Conservation (phyloP, 169 alveolate genomes). For the Theileria annulata region DNA sequence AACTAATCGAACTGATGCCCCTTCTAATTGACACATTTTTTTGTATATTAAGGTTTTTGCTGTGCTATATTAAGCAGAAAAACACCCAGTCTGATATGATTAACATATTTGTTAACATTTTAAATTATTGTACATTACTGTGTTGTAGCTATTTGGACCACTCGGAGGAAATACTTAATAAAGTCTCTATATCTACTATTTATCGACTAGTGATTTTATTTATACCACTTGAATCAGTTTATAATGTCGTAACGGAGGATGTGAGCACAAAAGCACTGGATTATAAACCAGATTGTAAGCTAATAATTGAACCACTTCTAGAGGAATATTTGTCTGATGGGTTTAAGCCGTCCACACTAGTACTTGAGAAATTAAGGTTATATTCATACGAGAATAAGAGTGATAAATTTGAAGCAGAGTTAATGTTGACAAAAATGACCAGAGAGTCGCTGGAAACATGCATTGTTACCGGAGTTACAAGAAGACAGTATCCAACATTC, state of each 20-base stretch:
- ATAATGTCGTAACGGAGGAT: background rate
- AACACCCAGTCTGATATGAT: background rate
- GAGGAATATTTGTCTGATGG: conserved; percentile 23
- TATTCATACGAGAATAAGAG: conserved; percentile 1
- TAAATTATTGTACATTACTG: conserved; percentile 20
- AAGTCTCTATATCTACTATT: conserved; percentile 2
- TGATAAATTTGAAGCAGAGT: conserved; percentile 1
- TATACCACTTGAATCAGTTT: conserved; percentile 26
- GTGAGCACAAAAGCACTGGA: background rate
- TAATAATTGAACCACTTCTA: background rate
- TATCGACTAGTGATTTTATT: conserved; percentile 7
- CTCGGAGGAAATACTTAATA: conserved; percentile 6
- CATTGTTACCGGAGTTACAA: conserved; percentile 13
- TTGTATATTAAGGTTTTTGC: background rate
- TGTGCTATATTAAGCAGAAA: conserved; percentile 1
- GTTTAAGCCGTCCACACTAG: conserved; percentile 27
- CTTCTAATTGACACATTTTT: background rate
- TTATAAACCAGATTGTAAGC: background rate
- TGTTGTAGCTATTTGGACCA: conserved; percentile 44
- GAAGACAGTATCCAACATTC: conserved; percentile 26
- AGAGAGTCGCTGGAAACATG: background rate
- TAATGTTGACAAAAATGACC: background rate
- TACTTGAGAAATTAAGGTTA: conserved; percentile 12
- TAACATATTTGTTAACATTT: conserved; percentile 7
- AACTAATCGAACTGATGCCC: conserved; percentile 5